Evolutionary conservation across 1,284 basidiomycete genomes (phyloP).

Genomic region (Afroboletus lepidellus): DNA sequence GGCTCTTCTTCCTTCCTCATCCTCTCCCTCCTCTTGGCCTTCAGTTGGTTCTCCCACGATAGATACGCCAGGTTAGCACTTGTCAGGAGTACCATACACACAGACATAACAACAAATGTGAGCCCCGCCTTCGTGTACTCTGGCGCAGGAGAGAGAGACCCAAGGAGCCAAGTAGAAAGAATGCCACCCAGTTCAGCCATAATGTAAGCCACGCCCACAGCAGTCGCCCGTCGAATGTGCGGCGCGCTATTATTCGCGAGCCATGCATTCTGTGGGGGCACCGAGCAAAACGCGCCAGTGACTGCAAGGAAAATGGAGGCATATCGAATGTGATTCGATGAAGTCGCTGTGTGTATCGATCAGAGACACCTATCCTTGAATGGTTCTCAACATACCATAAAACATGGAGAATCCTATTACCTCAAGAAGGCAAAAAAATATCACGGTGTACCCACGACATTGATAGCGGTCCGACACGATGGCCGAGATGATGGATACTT

Average conservation of each 20-base stretch:
- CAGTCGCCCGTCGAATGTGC: conserved; percentile 52
- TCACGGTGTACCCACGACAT: conserved; percentile 41
- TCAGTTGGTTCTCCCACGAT: conserved; percentile 20
- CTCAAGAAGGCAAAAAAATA: conserved; percentile 38
- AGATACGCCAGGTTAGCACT: conserved; percentile 32
- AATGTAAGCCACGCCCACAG: conserved; percentile 51
- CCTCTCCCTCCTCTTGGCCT: conserved; percentile 20
- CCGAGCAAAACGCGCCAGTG: conserved; percentile 42
- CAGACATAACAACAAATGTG: conserved; percentile 38
- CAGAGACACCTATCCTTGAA: not conserved
- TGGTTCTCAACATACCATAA: conserved; percentile 36
- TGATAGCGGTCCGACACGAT: conserved; percentile 45
- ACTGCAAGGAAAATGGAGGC: conserved; percentile 51
- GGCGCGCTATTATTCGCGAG: conserved; percentile 59
- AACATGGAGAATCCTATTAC: conserved; percentile 50
- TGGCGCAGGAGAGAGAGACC: conserved; percentile 42
- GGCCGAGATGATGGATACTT: conserved; percentile 40
- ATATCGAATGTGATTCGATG: conserved; percentile 42
- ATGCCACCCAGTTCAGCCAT: conserved; percentile 54
- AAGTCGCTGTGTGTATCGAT: conserved; percentile 26
- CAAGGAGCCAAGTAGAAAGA: conserved; percentile 53
- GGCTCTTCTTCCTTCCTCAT: conserved; percentile 22
- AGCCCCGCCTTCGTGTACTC: conserved; percentile 41
- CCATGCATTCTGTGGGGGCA: conserved; percentile 49
- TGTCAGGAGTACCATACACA: conserved; percentile 34